Evolutionary conservation across 208 protist genomes (phyloP).

Genomic region (Leptomonas seymouri): DNA sequence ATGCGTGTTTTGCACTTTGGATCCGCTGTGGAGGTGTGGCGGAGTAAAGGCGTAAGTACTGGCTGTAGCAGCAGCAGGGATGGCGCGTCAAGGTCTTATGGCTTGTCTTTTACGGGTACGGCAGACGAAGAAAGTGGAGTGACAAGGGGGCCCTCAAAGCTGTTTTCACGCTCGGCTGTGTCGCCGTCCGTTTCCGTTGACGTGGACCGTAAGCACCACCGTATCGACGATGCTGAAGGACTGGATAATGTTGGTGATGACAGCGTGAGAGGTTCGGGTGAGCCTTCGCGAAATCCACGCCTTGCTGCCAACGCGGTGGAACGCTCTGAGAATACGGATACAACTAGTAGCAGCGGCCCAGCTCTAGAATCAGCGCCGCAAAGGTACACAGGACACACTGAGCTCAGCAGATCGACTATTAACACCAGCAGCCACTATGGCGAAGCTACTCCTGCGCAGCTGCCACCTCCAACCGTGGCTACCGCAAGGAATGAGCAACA

Average conservation of each 20-base stretch:
- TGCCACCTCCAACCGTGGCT: constrained; percentile 5
- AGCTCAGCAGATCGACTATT: neutral
- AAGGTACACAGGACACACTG: neutral
- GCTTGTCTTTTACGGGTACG: neutral
- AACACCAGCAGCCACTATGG: neutral
- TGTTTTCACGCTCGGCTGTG: constrained; percentile 6
- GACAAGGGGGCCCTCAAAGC: constrained; percentile 1
- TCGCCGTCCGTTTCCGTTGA: neutral
- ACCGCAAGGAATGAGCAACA: constrained; percentile 3
- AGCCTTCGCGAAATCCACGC: neutral
- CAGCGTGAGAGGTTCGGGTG: no score
- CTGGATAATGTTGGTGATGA: no score
- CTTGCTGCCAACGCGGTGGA: neutral
- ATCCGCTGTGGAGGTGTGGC: constrained; percentile 28
- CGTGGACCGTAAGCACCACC: neutral
- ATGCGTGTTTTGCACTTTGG: constrained; percentile 73
- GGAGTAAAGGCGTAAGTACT: neutral
- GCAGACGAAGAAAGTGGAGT: neutral
- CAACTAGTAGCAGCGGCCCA: neutral
- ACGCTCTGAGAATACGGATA: neutral
- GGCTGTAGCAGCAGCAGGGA: neutral
- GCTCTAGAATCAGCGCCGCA: neutral
- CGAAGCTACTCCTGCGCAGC: constrained; percentile 18
- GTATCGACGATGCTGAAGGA: no score
- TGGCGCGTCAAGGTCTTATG: neutral